A percentile compares a stretch with the other conserved stretches of the same genome.
These are phyloP conservation scores for Colletotrichum caudatum DNA, from an alignment of 2,329 filamentous ascomycete genomes.

Conservation along the genomic window DNA sequence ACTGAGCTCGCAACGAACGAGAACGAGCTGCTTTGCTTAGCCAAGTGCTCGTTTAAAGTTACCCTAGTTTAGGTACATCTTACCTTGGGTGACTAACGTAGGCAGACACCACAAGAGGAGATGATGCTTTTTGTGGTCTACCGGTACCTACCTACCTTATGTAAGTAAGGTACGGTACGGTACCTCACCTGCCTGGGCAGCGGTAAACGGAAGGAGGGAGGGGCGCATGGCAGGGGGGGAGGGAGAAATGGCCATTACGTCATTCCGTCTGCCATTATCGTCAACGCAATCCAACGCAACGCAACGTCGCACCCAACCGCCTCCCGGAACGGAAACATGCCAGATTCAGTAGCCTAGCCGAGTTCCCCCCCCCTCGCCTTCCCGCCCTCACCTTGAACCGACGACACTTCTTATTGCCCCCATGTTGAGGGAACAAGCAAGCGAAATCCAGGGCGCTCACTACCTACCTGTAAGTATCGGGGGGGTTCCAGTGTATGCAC, in stretches of 20 bases:
- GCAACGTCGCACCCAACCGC: slow-evolving; percentile 5
- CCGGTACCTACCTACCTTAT: not conserved
- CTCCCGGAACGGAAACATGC: slow-evolving; percentile 29
- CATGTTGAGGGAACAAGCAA: not conserved
- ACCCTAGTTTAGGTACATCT: not conserved
- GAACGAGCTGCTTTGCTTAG: not conserved
- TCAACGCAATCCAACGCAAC: not conserved
- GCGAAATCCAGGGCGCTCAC: not conserved
- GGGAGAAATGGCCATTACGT: slow-evolving; percentile 1
- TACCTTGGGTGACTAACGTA: too few species aligned
- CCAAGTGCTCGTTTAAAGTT: not conserved
- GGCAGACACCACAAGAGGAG: not conserved
- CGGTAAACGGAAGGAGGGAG: not conserved
- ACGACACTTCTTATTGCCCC: slow-evolving; percentile 14
- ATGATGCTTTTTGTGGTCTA: not conserved
- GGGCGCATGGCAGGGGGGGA: too few species aligned
- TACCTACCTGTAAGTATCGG: too few species aligned
- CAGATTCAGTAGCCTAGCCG: not conserved
- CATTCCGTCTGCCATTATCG: not conserved
- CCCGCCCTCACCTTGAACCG: slow-evolving; percentile 1
- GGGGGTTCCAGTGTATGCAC: too few species aligned
- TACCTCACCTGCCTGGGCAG: not conserved
- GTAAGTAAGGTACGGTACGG: too few species aligned
- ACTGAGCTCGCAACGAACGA: not conserved
- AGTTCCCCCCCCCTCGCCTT: not conserved